These are phyloP conservation scores for Ramularia endophylla DNA, from an alignment of 2,329 filamentous ascomycete genomes.

Conservation along the genomic window DNA sequence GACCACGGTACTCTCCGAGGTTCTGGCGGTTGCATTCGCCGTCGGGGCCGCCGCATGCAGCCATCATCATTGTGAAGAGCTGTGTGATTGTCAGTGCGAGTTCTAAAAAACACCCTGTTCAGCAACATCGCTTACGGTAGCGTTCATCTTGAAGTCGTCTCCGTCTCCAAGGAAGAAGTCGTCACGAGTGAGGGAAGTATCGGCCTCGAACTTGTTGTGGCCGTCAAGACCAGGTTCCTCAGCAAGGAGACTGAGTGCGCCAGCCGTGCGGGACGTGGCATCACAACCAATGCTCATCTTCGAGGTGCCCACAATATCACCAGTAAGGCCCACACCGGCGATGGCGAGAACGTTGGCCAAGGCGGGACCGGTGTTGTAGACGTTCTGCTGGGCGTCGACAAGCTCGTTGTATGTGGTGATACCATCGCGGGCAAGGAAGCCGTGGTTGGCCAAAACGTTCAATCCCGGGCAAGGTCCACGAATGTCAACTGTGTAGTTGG, in stretches of 20 bases:
- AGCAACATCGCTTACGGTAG: conserved; percentile 19
- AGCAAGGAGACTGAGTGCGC: conserved; percentile 25
- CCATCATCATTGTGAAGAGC: conserved; percentile 33
- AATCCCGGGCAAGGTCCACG: conserved; percentile 33
- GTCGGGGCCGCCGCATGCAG: conserved; percentile 19
- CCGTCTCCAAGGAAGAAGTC: conserved; percentile 33
- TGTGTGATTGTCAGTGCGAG: too few species aligned
- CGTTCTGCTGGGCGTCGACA: conserved; percentile 37
- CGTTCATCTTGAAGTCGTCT: conserved; percentile 34
- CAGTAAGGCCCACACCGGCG: conserved; percentile 15
- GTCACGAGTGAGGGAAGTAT: conserved; percentile 35
- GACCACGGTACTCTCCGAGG: conserved; percentile 27
- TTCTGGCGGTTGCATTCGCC: conserved; percentile 33
- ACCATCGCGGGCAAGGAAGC: conserved; percentile 34
- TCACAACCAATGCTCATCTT: conserved; percentile 39
- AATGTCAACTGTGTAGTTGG: conserved; percentile 32
- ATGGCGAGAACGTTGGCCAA: conserved; percentile 33
- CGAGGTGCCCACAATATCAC: conserved; percentile 23
- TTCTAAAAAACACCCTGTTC: too few species aligned
- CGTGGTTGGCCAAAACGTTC: conserved; percentile 37
- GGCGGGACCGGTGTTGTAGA: conserved; percentile 40
- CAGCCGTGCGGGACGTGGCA: conserved; percentile 34
- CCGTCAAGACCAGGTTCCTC: conserved; percentile 35
- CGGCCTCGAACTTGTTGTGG: conserved; percentile 39
- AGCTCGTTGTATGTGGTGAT: conserved; percentile 37